phyloP scores from a whole-genome alignment of 345 rosid genomes.

The Lepidium africanum region DNA sequence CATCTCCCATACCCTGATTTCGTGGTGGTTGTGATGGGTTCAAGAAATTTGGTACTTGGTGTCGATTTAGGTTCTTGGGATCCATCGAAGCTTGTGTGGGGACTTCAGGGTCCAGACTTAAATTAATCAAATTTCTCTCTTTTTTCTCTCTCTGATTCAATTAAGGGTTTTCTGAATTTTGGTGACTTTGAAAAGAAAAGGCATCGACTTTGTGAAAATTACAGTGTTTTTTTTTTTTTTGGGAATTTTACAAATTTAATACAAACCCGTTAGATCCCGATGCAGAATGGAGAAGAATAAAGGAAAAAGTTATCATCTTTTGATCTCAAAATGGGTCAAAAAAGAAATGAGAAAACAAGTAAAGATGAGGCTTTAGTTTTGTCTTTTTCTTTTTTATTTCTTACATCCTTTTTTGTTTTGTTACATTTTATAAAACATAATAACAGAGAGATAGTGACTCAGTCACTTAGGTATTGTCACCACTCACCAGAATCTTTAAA shows the following conservation, averaged over 20 bases:
- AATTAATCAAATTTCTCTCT: neutral
- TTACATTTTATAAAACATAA: neutral
- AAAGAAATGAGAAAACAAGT: slow-evolving; percentile 23
- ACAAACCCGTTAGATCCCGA: slow-evolving; percentile 28
- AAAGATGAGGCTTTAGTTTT: slow-evolving; percentile 21
- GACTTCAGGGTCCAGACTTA: slow-evolving; percentile 33
- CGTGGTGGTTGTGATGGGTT: slow-evolving; percentile 41
- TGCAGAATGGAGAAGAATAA: slow-evolving; percentile 25
- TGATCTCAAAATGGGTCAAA: slow-evolving; percentile 21
- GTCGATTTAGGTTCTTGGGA: slow-evolving; percentile 35
- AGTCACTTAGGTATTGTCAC: slow-evolving; percentile 6
- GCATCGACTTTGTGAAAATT: slow-evolving; percentile 45
- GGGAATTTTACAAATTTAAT: slow-evolving; percentile 2
- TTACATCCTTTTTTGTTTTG: neutral
- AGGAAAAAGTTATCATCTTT: slow-evolving; percentile 20
- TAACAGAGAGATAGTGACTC: neutral
- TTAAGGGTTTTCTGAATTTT: slow-evolving; percentile 18
- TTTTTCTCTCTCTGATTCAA: slow-evolving; percentile 13
- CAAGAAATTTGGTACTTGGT: slow-evolving; percentile 52
- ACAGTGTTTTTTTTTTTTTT: slow-evolving; percentile 30
- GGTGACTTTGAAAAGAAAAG: slow-evolving; percentile 45
- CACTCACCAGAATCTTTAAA: neutral
- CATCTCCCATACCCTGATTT: slow-evolving; percentile 22
- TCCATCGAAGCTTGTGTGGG: slow-evolving; percentile 33
- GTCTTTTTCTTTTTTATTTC: slow-evolving; percentile 8